Percentiles rank a stretch among this genome's conserved stretches.
These are phyloP conservation scores for Aspergillus nidulans DNA, from an alignment of 495 filamentous ascomycete species.

Conservation along the genomic window DNA sequence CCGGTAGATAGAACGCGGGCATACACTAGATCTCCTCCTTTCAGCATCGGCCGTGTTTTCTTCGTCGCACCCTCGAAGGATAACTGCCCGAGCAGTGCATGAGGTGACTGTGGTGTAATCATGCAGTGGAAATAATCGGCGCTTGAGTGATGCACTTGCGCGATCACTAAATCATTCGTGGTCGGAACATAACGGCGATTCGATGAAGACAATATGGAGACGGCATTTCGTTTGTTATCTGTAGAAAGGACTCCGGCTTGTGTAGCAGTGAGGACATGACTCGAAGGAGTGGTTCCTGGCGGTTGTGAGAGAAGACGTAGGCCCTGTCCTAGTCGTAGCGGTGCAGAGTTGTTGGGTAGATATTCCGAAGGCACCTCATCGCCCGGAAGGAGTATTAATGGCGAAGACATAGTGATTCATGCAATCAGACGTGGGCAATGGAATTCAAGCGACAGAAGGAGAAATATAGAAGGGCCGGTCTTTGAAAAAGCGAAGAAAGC, in stretches of 20 bases:
- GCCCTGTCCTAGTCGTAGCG: slow-evolving; percentile 82
- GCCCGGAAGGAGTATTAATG: slow-evolving; percentile 68
- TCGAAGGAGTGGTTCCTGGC: slow-evolving; percentile 15
- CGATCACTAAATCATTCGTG: slow-evolving; percentile 76
- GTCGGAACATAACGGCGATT: slow-evolving; percentile 72
- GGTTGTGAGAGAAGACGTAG: slow-evolving; percentile 48
- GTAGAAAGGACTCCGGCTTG: slow-evolving; percentile 74
- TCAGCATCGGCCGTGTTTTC: slow-evolving; percentile 80
- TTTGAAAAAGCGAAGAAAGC: slow-evolving; percentile 11
- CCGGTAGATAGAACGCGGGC: slow-evolving; percentile 65
- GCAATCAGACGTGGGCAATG: not conserved
- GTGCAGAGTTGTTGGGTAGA: slow-evolving; percentile 58
- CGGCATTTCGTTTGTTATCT: slow-evolving; percentile 66
- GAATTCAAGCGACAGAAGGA: not conserved
- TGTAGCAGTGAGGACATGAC: slow-evolving; percentile 59
- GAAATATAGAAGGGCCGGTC: not conserved
- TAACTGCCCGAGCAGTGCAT: slow-evolving; percentile 76
- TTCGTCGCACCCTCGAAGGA: slow-evolving; percentile 88
- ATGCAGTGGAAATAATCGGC: slow-evolving; percentile 72
- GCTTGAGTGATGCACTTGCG: slow-evolving; percentile 69
- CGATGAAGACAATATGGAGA: slow-evolving; percentile 34
- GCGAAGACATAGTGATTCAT: slow-evolving; percentile 34
- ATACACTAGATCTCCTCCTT: slow-evolving; percentile 74
- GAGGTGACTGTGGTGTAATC: slow-evolving; percentile 64
- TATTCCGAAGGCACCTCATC: slow-evolving; percentile 58